phyloP scores from a whole-genome alignment of 768 basidiomycete genomes.

The Termitomyces sp. region DNA sequence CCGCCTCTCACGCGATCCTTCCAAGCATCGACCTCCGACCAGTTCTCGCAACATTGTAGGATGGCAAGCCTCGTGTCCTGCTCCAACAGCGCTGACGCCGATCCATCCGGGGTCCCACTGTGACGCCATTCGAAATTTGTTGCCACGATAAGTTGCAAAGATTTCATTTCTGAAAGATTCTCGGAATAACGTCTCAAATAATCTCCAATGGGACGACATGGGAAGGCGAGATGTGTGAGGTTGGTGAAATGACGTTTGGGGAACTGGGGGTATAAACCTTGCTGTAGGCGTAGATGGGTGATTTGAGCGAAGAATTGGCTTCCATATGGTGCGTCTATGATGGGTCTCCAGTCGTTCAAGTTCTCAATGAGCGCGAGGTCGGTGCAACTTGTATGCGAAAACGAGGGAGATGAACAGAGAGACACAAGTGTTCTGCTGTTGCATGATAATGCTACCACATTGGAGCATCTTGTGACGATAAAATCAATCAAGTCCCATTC shows the following conservation, averaged over 20 bases:
- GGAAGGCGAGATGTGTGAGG: constrained; percentile 16
- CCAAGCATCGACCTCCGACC: constrained; percentile 12
- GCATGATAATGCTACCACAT: constrained; percentile 10
- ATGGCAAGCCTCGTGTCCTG: constrained; percentile 10
- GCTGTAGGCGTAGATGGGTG: constrained; percentile 13
- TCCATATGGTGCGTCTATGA: constrained; percentile 5
- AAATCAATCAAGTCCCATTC: constrained; percentile 8
- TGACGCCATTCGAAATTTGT: constrained; percentile 9
- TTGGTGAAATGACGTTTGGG: constrained; percentile 9
- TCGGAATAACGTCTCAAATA: constrained; percentile 9
- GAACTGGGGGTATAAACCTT: constrained; percentile 12
- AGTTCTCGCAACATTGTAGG: constrained; percentile 8
- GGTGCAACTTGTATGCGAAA: constrained; percentile 8
- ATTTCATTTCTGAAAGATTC: background rate
- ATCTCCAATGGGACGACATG: constrained; percentile 7
- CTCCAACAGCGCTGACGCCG: constrained; percentile 6
- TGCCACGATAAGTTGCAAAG: constrained; percentile 9
- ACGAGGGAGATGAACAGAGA: constrained; percentile 7
- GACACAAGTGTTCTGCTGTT: constrained; percentile 7
- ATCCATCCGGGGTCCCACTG: background rate
- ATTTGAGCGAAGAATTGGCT: constrained; percentile 7
- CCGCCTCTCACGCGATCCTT: constrained; percentile 12
- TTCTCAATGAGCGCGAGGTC: constrained; percentile 12
- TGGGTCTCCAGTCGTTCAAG: constrained; percentile 8
- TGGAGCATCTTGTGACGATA: constrained; percentile 7